A percentile compares a stretch with the other conserved stretches of the same genome.
Conservation (phyloP, 2,329 filamentous ascomycete species). For the Pochonia chlamydosporia region DNA sequence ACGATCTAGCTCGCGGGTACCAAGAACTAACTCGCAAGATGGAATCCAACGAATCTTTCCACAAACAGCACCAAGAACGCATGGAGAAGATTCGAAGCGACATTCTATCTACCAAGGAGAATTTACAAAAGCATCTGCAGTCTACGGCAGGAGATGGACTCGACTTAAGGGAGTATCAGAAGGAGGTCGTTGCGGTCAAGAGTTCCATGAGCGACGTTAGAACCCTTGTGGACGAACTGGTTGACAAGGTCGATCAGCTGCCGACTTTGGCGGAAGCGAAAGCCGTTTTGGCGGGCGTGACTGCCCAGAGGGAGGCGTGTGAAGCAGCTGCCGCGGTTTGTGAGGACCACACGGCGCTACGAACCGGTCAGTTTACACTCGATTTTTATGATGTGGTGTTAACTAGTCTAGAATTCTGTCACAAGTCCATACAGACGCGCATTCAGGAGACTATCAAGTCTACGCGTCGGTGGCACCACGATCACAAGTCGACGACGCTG, state of each 20-base stretch:
- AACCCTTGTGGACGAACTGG: slow-evolving; percentile 15
- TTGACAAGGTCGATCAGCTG: slow-evolving; percentile 16
- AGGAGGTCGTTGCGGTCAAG: slow-evolving; percentile 4
- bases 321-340: neutral
- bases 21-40: slow-evolving; percentile 19
- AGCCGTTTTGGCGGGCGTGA: slow-evolving; percentile 7
- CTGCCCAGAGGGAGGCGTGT: slow-evolving; percentile 2
- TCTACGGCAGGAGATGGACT: slow-evolving; percentile 1
- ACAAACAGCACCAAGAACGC: slow-evolving; percentile 21
- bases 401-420: slow-evolving; percentile 4
- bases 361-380: neutral
- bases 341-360: no score
- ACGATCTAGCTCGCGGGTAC: slow-evolving; percentile 24
- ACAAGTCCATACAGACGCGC: slow-evolving; percentile 15
- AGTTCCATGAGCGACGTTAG: slow-evolving; percentile 19
- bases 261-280: slow-evolving; percentile 15
- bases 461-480: slow-evolving; percentile 32
- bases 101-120: slow-evolving; percentile 23
- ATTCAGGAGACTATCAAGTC: slow-evolving; percentile 30
- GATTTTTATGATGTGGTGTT: no score
- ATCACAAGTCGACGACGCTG: slow-evolving; percentile 27
- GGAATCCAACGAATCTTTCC: slow-evolving; percentile 21
- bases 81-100: slow-evolving; percentile 24
- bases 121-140: slow-evolving; percentile 9
- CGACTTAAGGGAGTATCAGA: slow-evolving; percentile 2